Evolutionary conservation across 352 stramenopile species (phyloP), one percentile per base, ranked within the genome.

Genomic region (Pythium phragmitis): DNA sequence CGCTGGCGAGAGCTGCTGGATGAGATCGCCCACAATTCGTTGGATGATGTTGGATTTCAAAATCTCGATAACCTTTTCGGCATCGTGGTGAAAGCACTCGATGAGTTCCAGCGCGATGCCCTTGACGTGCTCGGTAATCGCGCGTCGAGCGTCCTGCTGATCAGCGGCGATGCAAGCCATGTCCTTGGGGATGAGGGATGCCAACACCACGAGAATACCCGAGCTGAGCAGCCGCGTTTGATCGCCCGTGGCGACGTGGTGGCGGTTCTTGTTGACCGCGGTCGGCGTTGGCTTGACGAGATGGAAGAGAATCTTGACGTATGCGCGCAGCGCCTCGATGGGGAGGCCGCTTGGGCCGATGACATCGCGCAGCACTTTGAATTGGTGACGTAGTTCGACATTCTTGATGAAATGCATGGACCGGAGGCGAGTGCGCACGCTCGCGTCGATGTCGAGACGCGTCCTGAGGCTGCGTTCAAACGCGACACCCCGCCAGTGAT

Each of bases 391-490:
- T 7, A 94, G 66, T 37, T 91, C 82, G 3, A 92, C 60, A 36
- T 83, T 80, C 63, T 91, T 91, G 49, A 91, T 75, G 36, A 89
- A 68, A 30, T 91, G 80, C 77, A 94, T 92, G 9, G 82, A 78
- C 0, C 81, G 80, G 7, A 90, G 59, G 4, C 81, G 77, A n/a
- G 75, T 72, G 30, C 77, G 73, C 12, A 87, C 77, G 11, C 70
- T 74, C 8, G 73, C 45, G 46, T 91, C 80, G 36, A 76, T 75
- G n/a, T 90, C 72, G 3, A 33, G 16, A 11, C 72, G 74, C 9
- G 67, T 68, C 19, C 67, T 63, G 6, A 89, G 33, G 33, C 59
- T 75, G 16, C 82, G 76, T 53, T 89, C 76, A 52, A 90, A 88
- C 13, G 81, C 26, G 8, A 89, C 75, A 13, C 82, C 75, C 2